Evolutionary conservation across 208 protist genomes (phyloP).

Genomic region (Acanthamoeba divionensis): DNA sequence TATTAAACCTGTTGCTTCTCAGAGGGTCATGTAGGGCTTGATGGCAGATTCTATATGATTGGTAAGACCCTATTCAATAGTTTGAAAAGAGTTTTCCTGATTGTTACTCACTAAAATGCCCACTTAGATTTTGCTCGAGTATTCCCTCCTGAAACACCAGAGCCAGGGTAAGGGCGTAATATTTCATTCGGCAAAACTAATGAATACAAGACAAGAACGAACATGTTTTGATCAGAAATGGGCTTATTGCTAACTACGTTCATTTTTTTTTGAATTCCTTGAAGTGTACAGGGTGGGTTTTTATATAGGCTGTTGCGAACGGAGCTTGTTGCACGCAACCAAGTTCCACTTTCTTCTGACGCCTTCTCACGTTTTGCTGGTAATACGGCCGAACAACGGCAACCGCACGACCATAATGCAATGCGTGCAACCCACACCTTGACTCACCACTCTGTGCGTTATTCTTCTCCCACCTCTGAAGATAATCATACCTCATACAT

Average conservation of each 20-base stretch:
- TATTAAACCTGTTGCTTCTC: too few species aligned
- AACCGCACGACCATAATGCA: neutral
- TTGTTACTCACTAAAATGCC: too few species aligned
- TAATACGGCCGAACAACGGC: neutral
- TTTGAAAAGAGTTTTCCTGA: too few species aligned
- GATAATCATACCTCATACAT: neutral
- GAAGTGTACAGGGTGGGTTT: neutral
- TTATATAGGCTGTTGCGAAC: slow-evolving; percentile 6
- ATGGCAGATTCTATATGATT: slow-evolving; percentile 27
- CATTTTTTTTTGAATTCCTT: neutral
- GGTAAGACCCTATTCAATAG: too few species aligned
- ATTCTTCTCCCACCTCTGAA: neutral
- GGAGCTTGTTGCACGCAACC: neutral
- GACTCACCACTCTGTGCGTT: neutral
- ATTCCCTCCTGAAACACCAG: slow-evolving; percentile 32
- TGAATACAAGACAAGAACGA: too few species aligned
- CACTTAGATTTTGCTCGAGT: slow-evolving; percentile 37
- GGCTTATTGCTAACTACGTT: neutral
- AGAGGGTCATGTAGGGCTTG: slow-evolving; percentile 16
- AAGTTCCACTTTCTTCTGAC: neutral
- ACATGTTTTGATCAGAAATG: too few species aligned
- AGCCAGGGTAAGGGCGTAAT: neutral
- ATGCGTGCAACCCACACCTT: slow-evolving; percentile 19
- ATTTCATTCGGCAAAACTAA: neutral
- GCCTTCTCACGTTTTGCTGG: slow-evolving; percentile 20